Percentiles rank a stretch among this genome's conserved stretches.
Conservation (phyloP, 2,329 filamentous ascomycete species). For the Acarospora socialis region DNA sequence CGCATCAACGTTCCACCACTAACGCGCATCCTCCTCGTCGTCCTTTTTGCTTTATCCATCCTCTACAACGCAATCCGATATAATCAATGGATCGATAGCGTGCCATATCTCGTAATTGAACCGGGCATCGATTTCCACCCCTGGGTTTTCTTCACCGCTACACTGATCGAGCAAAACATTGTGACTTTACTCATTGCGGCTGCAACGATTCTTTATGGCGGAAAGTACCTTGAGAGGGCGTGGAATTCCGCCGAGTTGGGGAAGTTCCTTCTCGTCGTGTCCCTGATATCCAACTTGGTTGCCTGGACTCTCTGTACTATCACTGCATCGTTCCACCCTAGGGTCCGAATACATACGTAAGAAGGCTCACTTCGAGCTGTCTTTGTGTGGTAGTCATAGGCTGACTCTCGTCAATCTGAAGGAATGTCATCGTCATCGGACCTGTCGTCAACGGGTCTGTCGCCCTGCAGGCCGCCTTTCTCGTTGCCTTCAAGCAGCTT, state of each 20-base stretch:
- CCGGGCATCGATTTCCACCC: too few relatives aligned
- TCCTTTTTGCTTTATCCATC: constrained; percentile 61
- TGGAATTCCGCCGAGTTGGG: constrained; percentile 88
- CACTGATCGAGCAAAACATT: constrained; percentile 84
- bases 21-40: constrained; percentile 66
- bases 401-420: too few relatives aligned
- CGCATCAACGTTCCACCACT: constrained; percentile 87
- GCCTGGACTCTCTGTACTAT: constrained; percentile 35
- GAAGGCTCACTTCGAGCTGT: constrained; percentile 25
- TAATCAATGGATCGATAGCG: constrained; percentile 31
- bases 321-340: background rate
- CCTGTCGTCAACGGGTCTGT: constrained; percentile 62
- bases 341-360: constrained; percentile 18
- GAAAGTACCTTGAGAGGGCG: constrained; percentile 85
- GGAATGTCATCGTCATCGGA: constrained; percentile 13
- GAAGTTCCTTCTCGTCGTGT: constrained; percentile 69
- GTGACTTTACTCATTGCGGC: constrained; percentile 68
- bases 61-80: constrained; percentile 53
- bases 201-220: constrained; percentile 75
- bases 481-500: constrained; percentile 94
- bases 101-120: constrained; percentile 45
- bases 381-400: too few relatives aligned
- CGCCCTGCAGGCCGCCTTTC: constrained; percentile 79
- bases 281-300: constrained; percentile 66
- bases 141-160: constrained; percentile 79